phyloP scores from a whole-genome alignment of 768 basidiomycete species.

The Lentinus brumalis region DNA sequence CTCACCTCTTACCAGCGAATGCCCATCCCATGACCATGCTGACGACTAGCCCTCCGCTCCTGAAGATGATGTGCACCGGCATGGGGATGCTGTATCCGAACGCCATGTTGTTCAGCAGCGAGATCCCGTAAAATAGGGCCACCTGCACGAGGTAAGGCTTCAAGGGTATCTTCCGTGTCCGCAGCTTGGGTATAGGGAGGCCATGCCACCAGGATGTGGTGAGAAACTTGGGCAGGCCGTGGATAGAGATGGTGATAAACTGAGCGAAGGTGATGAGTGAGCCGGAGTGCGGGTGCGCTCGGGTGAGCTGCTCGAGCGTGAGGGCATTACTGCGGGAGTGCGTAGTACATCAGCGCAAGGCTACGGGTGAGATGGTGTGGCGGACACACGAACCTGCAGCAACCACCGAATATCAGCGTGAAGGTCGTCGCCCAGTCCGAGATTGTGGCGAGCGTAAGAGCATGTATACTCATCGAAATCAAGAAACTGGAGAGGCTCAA shows the following conservation, averaged over 20 bases:
- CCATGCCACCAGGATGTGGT: constrained; percentile 26
- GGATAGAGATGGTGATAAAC: constrained; percentile 74
- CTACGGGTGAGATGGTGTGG: not conserved
- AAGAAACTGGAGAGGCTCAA: not conserved
- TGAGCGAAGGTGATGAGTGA: constrained; percentile 88
- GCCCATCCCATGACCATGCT: constrained; percentile 82
- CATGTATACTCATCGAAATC: constrained; percentile 6
- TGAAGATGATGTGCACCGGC: constrained; percentile 92
- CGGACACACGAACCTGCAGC: constrained; percentile 62
- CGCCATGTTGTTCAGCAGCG: constrained; percentile 87
- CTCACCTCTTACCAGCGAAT: constrained; percentile 63
- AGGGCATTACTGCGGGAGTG: constrained; percentile 64
- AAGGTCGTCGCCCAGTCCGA: constrained; percentile 65
- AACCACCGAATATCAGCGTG: constrained; percentile 84
- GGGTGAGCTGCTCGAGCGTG: constrained; percentile 73
- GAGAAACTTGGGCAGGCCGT: constrained; percentile 69
- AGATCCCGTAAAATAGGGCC: constrained; percentile 74
- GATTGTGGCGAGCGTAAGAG: constrained; percentile 21
- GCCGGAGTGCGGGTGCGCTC: constrained; percentile 68
- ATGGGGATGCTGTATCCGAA: constrained; percentile 88
- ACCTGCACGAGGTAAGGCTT: constrained; percentile 79
- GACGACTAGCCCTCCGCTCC: constrained; percentile 83
- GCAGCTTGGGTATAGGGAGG: constrained; percentile 48
- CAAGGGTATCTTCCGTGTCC: constrained; percentile 69
- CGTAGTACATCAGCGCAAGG: constrained; percentile 8